Evolutionary conservation across 257 asterid species (phyloP).

Genomic region (Solanum medicagineum): DNA sequence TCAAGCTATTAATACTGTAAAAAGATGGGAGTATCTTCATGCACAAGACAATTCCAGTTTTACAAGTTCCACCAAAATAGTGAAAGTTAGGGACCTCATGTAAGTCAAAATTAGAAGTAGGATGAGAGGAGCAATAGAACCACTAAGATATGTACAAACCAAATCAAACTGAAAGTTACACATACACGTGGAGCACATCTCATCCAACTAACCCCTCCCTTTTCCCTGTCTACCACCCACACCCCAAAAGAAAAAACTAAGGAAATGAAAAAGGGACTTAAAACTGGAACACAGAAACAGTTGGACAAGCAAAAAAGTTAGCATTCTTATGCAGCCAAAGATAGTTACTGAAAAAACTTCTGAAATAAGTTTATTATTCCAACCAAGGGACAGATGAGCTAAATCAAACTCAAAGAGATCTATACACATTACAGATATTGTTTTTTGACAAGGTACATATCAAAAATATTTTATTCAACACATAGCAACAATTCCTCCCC

Average conservation of each 20-base stretch:
- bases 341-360: not conserved
- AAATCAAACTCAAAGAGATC: not conserved
- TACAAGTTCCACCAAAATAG: not conserved
- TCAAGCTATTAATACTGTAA: not conserved
- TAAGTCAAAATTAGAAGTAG: not conserved
- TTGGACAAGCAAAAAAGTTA: not conserved
- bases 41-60: not conserved
- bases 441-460: not conserved
- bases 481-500: not conserved
- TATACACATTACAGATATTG: not conserved
- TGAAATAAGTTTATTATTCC: not conserved
- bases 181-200: not conserved
- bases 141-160: not conserved
- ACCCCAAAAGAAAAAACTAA: not conserved
- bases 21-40: not conserved
- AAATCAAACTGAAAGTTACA: not conserved
- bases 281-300: not conserved
- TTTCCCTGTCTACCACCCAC: not conserved
- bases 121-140: not conserved
- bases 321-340: not conserved
- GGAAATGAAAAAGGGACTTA: not conserved
- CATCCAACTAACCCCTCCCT: not conserved
- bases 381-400: not conserved
- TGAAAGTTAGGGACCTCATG: not conserved
- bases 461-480: not conserved